A percentile compares a stretch with the other conserved stretches of the same genome.
phyloP scores from a whole-genome alignment of 306 rosid genomes.

The Glycine soja region DNA sequence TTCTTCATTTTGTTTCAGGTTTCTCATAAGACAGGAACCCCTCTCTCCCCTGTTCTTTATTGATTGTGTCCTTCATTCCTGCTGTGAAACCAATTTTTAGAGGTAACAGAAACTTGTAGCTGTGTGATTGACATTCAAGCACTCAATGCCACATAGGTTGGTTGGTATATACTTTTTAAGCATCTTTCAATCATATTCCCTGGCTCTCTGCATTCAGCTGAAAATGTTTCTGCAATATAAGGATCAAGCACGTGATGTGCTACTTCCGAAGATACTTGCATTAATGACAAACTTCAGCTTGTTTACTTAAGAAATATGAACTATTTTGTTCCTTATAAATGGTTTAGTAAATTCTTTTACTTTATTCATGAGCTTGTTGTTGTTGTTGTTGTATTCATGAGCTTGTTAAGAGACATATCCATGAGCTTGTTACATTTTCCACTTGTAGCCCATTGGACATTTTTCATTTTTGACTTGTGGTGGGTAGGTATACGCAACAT shows the following conservation, averaged over 20 bases:
- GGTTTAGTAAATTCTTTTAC: not conserved
- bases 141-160: not conserved
- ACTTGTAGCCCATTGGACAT: not conserved
- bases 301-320: not conserved
- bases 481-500: no score
- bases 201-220: conserved; percentile 27
- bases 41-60: not conserved
- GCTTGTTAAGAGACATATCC: no score
- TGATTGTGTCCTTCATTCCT: not conserved
- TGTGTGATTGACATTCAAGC: conserved; percentile 4
- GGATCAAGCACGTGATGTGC: conserved; percentile 10
- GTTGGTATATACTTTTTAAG: conserved; percentile 6
- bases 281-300: conserved; percentile 1
- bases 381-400: no score
- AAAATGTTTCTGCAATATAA: conserved; percentile 28
- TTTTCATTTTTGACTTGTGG: not conserved
- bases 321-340: conserved; percentile 23
- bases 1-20: conserved; percentile 6
- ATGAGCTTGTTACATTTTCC: not conserved
- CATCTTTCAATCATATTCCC: not conserved
- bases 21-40: conserved; percentile 2
- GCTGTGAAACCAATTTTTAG: conserved; percentile 10
- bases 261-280: conserved; percentile 16
- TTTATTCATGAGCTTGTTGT: no score
- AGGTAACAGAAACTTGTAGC: conserved; percentile 11